Evolutionary conservation across 176 grass and related monocot genomes (phyloP).

Genomic region (Raddia guianensis): DNA sequence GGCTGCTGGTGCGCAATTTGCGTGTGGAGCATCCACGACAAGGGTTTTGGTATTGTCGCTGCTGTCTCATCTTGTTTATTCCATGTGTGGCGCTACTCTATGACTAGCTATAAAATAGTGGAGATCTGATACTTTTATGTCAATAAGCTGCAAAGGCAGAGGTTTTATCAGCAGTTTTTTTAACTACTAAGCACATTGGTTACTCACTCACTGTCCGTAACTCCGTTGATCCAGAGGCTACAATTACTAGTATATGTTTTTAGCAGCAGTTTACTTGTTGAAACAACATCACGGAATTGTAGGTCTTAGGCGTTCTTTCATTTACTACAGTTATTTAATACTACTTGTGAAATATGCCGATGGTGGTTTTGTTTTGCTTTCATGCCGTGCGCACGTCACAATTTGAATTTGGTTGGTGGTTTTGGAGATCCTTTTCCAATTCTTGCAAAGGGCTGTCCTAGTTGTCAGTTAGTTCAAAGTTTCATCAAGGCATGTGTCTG

Average conservation of each 20-base stretch:
- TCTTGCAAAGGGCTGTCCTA: constrained; percentile 8
- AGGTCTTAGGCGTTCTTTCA: not conserved
- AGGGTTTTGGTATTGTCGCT: not conserved
- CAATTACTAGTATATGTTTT: not conserved
- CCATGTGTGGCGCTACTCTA: not conserved
- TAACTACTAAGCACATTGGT: not conserved
- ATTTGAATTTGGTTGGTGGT: not conserved
- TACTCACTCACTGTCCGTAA: not conserved
- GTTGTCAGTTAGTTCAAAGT: constrained; percentile 27
- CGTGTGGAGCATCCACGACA: not conserved
- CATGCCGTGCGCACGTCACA: not conserved
- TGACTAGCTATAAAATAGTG: constrained; percentile 17
- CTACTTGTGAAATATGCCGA: not conserved
- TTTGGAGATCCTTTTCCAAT: not conserved
- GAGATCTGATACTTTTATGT: not conserved
- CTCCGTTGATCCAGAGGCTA: not conserved
- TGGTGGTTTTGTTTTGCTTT: constrained; percentile 7
- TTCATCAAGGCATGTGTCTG: constrained; percentile 44
- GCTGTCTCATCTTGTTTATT: not conserved
- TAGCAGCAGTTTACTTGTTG: not conserved
- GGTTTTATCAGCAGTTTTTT: not conserved
- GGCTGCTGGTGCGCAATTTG: constrained; percentile 25
- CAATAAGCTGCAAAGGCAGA: not conserved
- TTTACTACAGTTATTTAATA: not conserved
- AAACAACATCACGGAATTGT: not conserved